phyloP scores from a whole-genome alignment of 2,329 filamentous ascomycete species.

The Clonostachys rosea region DNA sequence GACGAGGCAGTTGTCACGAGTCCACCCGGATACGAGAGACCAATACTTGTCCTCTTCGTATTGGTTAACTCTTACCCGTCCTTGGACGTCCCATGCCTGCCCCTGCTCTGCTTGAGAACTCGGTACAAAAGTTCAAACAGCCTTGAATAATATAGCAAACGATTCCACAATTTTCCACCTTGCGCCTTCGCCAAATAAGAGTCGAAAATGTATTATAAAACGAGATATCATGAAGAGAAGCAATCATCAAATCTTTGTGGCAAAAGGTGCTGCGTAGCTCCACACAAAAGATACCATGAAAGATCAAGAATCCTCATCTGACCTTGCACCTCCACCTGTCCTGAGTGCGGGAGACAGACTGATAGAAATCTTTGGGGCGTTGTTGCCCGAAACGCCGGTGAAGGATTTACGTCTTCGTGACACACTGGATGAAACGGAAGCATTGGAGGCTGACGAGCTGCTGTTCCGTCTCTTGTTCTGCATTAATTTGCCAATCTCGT shows the following conservation, averaged over 20 bases:
- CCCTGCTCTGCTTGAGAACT: no score
- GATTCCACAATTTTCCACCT: neutral
- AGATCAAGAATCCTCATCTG: conserved; percentile 31
- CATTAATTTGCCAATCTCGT: conserved; percentile 82
- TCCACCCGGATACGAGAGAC: no score
- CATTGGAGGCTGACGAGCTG: conserved; percentile 39
- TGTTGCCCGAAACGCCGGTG: conserved; percentile 29
- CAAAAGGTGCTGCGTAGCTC: no score
- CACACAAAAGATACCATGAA: neutral
- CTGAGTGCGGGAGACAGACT: conserved; percentile 44
- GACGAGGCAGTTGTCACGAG: no score
- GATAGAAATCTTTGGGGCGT: conserved; percentile 51
- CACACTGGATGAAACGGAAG: conserved; percentile 10
- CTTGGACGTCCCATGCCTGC: no score
- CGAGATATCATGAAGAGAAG: neutral
- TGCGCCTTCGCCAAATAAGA: neutral
- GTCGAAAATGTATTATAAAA: neutral
- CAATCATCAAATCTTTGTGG: conserved; percentile 1
- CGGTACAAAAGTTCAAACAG: no score
- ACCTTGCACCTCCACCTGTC: conserved; percentile 28
- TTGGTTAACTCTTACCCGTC: no score
- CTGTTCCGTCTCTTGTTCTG: conserved; percentile 58
- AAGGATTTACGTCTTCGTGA: conserved; percentile 35
- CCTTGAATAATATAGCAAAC: no score
- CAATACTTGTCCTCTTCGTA: no score